A percentile compares a stretch with the other conserved stretches of the same genome.
These are phyloP conservation scores for Tinospora cordifolia DNA, from an alignment of 164 flowering plant species.

Conservation along the genomic window DNA sequence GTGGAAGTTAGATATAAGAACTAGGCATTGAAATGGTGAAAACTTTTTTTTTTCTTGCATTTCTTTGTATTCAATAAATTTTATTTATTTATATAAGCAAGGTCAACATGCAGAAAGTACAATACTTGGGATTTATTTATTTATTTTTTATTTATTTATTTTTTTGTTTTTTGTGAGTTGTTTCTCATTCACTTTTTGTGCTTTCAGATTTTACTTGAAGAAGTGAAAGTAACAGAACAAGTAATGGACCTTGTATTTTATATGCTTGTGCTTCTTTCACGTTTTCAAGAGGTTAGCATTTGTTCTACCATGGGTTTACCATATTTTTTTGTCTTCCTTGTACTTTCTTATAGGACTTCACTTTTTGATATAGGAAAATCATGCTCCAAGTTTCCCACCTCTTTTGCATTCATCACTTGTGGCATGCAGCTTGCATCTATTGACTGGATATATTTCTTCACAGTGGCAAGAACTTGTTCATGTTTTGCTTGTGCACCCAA, in stretches of 20 bases:
- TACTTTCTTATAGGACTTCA: slow-evolving; percentile 7
- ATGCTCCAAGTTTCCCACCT: slow-evolving; percentile 28
- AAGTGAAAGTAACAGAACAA: slow-evolving; percentile 73
- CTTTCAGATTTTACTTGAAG: slow-evolving; percentile 83
- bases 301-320: slow-evolving; percentile 1
- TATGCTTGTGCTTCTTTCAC: slow-evolving; percentile 49
- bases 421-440: slow-evolving; percentile 63
- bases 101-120: too few species aligned
- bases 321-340: not conserved
- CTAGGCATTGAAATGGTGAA: too few species aligned
- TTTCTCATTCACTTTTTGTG: not conserved
- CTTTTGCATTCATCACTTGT: slow-evolving; percentile 71
- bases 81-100: too few species aligned
- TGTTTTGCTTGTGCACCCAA: slow-evolving; percentile 72
- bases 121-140: too few species aligned
- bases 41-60: not conserved
- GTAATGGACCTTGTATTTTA: slow-evolving; percentile 76
- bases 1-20: too few species aligned
- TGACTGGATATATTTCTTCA: slow-evolving; percentile 65
- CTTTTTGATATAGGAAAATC: slow-evolving; percentile 41
- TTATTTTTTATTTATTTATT: not conserved
- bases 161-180: not conserved
- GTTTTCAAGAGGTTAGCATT: slow-evolving; percentile 51
- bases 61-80: not conserved
- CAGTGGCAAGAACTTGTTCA: slow-evolving; percentile 81